phyloP scores from a whole-genome alignment of 2,329 filamentous ascomycete genomes.

The Cryphonectria carpinicola region DNA sequence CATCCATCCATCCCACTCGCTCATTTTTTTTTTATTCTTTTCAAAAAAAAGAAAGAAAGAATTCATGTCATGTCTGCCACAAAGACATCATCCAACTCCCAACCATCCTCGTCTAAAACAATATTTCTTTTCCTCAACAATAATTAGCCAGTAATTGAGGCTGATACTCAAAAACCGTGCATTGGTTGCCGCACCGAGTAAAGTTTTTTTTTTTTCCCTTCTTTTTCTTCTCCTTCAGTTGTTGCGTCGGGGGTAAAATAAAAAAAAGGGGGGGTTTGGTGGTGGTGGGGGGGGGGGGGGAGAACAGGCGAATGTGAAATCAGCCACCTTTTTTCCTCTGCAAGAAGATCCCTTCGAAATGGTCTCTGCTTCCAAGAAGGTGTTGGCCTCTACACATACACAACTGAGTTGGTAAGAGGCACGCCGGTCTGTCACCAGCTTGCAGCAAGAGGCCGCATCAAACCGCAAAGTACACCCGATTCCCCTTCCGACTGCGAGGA shows the following conservation, averaged over 20 bases:
- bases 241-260: not conserved
- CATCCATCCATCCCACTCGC: not conserved
- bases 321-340: not conserved
- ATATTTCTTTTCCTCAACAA: conserved; percentile 15
- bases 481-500: not conserved
- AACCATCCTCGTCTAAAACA: not conserved
- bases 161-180: not conserved
- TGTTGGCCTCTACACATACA: not conserved
- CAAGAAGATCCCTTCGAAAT: not conserved
- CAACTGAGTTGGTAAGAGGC: not conserved
- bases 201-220: not conserved
- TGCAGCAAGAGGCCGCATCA: not conserved
- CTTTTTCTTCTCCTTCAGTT: not conserved
- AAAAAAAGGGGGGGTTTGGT: too few relatives aligned
- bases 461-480: conserved; percentile 4
- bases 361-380: not conserved
- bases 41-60: not conserved
- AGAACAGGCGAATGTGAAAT: not conserved
- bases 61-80: not conserved
- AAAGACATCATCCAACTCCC: not conserved
- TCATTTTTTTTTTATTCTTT: not conserved
- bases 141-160: conserved; percentile 3
- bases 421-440: not conserved
- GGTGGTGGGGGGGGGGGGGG: too few relatives aligned
- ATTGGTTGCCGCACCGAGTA: not conserved